Evolutionary conservation across 352 stramenopile genomes (phyloP), one percentile per base, ranked within the genome.

Genomic region (Elongisporangium prolatum): DNA sequence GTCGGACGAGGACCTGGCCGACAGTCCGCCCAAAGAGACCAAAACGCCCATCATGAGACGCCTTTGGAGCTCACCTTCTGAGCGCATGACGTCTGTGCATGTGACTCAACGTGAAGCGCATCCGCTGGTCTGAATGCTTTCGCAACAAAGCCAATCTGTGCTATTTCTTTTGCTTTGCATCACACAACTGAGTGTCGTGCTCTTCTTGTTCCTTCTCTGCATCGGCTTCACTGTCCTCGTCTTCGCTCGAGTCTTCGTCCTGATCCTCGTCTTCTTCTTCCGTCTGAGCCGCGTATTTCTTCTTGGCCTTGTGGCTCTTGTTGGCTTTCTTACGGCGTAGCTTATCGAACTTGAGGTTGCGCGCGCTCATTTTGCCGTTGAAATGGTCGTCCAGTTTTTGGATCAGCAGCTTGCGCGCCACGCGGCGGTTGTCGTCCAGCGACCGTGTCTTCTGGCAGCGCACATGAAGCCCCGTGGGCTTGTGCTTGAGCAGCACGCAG

Each of bases 401-500:
- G 24, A 82, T 54, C 62, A 93, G 60, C 50, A 93, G 60, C 37
- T 88, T 85, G 22, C 84, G 79, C 22, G 84, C 84, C 9, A 84
- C 80, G 56, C 81, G 79, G 52, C 84, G 81, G 52, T 93, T 93
- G 66, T 79, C 81, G 53, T 91, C 81, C 18, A 93, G 72, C 59
- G 80, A 91, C 21, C 84, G 80, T 52, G 84, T 91, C 68, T 91
- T 86, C 60, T 93, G 84, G 65, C 79, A 90, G 22, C 77, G 83
- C 61, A 93, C 77, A 50, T 84, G 80, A 7, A 93, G 56, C 4
- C 83, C 87, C 37, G 88, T 93, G 18, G 88, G 86, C 11, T 77
- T 28, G 58, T 97, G 88, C 40, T 87, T 93, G 38, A 97, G 72
- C 59, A 94, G 67, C 53, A 97, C 88, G 64, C 84, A 92, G 72